A percentile compares a stretch with the other conserved stretches of the same genome.
Conservation (phyloP, 176 grass and related monocot species). For the Aegilops longissima region DNA sequence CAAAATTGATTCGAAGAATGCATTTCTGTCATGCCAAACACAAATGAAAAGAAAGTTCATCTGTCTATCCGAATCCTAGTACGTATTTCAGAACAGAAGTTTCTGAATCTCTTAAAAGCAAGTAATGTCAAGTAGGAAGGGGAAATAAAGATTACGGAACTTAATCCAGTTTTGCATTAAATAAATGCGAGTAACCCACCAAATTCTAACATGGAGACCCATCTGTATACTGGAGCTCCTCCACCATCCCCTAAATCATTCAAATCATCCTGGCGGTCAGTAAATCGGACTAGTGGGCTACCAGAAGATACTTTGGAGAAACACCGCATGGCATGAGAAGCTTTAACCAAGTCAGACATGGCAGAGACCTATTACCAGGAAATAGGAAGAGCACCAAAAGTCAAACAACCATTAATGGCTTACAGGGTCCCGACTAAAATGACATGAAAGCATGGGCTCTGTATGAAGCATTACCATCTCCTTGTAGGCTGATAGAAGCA, state of each 20-base stretch:
- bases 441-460: not conserved
- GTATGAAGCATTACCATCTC: slow-evolving; percentile 56
- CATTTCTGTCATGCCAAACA: not conserved
- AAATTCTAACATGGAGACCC: slow-evolving; percentile 62
- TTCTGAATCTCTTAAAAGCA: not conserved
- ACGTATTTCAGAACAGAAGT: not conserved
- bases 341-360: slow-evolving; percentile 58
- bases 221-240: slow-evolving; percentile 63
- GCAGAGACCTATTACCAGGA: slow-evolving; percentile 51
- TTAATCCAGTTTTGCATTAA: slow-evolving; percentile 3
- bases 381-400: slow-evolving; percentile 10
- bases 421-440: not conserved
- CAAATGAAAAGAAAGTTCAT: not conserved
- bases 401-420: not conserved
- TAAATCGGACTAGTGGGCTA: slow-evolving; percentile 49
- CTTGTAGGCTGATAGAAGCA: slow-evolving; percentile 66
- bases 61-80: not conserved
- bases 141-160: not conserved
- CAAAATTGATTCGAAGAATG: not conserved
- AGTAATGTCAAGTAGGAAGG: not conserved
- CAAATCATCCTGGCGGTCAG: slow-evolving; percentile 49
- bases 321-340: slow-evolving; percentile 63
- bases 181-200: slow-evolving; percentile 33
- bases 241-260: slow-evolving; percentile 82
- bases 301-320: slow-evolving; percentile 55